Base-by-base conservation (phyloP, 805 yeast genomes). In the Huiozyma naganishii region DNA sequence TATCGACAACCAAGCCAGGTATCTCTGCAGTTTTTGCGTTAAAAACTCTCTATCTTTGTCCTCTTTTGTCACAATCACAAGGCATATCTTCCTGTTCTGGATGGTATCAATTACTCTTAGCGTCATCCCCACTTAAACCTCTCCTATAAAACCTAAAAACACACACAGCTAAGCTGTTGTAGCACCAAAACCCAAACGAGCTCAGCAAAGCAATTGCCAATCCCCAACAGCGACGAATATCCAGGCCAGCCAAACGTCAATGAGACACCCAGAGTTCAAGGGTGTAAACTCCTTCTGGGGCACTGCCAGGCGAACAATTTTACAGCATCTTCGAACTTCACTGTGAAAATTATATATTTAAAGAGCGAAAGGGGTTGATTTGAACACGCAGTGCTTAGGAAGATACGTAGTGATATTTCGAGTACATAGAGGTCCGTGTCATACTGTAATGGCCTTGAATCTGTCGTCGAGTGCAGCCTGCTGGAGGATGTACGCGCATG, bases 1-100 rank as follows among this genome's bases (percentile, higher is more conserved):
- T 45, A 90, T 83, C 2, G 94, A 83, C 33, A 89, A 72, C 98
- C 98, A 90, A 29, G 87, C 79, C 44, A 90, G 72, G 59, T 89
- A 92, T 39, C 97, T 74, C 35, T 30, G 27, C 11, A 41, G 27
- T 13, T 41, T 41, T 11, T 41, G 40, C 12, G 33, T 27, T 8
- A 41, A 28, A 23, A 41, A 41, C 27, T 9, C 37, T 23, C 30
- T 36, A 27, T 41, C 43, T 10, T 29, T 41, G 11, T 41, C 30
- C 32, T 23, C 8, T 11, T 34, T 10, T 6, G 43, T 41, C 27
- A 36, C 39, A 13, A 41, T 27, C 5, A 41, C 32, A 6, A 41
- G 27, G 9, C 36, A 32, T 12, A 41, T 17, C 13, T 36, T 41
- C 39, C 33, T 41, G 32, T 36, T 36, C 4, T 41, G 39, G 9